Evolutionary conservation across 345 rosid species (phyloP), one percentile per base, ranked within the genome.

Genomic region (Angophora floribunda): DNA sequence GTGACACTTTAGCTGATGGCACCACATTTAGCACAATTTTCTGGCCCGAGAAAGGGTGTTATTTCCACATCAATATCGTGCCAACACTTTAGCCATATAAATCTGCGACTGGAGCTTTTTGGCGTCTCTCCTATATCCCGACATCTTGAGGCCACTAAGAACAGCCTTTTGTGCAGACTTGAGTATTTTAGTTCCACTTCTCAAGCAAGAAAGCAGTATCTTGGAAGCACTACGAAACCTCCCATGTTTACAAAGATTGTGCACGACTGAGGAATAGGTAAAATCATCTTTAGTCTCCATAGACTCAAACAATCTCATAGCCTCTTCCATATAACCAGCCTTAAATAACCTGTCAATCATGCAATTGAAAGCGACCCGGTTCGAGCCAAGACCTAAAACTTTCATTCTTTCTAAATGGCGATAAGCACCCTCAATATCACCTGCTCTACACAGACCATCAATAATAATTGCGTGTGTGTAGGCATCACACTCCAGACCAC

Each of bases 391-490:
- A 63, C 95, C 97, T 91, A 90, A 87, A 47, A 49, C 87, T 86
- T 91, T 90, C 97, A 95, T 94, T 90, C 88, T 89, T 82, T 89
- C 85, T 87, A 95, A 91, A 92, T 96, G 99, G 57, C 78, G 88
- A 51, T 52, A 86, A 4, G 99, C 99, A 26, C 89, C 93, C 89
- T 91, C 91, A 57, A 93, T 84, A 88, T 96, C 93, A 86, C 98
- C 96, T 15, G 92, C 91, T 91, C 91, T 94, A 86, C 95, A 92
- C 94, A 97, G 86, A 41, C 95, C 97, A 57, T 96, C 91, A 65
- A 97, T 92, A 89, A 97, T 90, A 88, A 97, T 97, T 21, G 97
- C 93, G 90, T 96, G 97, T 5, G 98, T 97, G 87, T 97, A 97
- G 67, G 89, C 91, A 88, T 97, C 99, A 53, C 94, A 93, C 90